Evolutionary conservation across 2,329 filamentous ascomycete genomes (phyloP).

Genomic region (Exophiala dermatitidis): DNA sequence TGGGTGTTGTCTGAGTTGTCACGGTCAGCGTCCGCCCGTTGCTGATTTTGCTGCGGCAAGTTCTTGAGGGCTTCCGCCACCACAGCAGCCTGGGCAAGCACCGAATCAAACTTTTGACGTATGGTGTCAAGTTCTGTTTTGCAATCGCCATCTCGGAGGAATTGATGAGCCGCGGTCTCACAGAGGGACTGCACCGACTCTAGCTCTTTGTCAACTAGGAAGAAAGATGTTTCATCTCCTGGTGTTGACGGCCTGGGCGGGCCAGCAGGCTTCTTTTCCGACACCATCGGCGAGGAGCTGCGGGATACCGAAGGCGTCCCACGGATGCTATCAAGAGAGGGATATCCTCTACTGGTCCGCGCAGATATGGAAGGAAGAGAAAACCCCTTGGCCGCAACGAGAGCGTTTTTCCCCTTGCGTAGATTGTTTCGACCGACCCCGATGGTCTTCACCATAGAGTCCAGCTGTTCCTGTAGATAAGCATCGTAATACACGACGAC

Average conservation of each 20-base stretch:
- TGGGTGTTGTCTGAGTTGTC: slow-evolving; percentile 4
- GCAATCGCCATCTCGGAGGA: slow-evolving; percentile 81
- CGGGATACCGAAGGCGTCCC: slow-evolving; percentile 7
- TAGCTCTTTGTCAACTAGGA: slow-evolving; percentile 67
- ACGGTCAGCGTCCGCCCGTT: slow-evolving; percentile 23
- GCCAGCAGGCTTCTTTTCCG: slow-evolving; percentile 5
- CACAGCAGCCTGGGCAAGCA: slow-evolving; percentile 53
- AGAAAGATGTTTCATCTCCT: slow-evolving; percentile 55
- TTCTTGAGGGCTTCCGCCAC: slow-evolving; percentile 52
- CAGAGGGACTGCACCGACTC: slow-evolving; percentile 75
- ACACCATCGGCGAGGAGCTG: slow-evolving; percentile 6
- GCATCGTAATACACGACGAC: slow-evolving; percentile 91
- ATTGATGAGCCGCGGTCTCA: slow-evolving; percentile 81
- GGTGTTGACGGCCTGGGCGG: background rate
- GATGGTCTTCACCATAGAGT: slow-evolving; percentile 73
- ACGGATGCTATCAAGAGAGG: slow-evolving; percentile 11
- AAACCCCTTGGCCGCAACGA: slow-evolving; percentile 49
- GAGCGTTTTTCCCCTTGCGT: slow-evolving; percentile 74
- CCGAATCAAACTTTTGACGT: slow-evolving; percentile 56
- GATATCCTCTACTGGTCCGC: slow-evolving; percentile 1
- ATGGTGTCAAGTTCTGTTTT: slow-evolving; percentile 66
- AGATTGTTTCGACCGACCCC: slow-evolving; percentile 74
- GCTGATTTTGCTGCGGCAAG: slow-evolving; percentile 38
- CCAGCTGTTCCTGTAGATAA: slow-evolving; percentile 74
- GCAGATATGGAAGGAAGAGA: slow-evolving; percentile 14